Base-by-base conservation (phyloP, 129 eudicot species). In the Centaurea solstitialis region DNA sequence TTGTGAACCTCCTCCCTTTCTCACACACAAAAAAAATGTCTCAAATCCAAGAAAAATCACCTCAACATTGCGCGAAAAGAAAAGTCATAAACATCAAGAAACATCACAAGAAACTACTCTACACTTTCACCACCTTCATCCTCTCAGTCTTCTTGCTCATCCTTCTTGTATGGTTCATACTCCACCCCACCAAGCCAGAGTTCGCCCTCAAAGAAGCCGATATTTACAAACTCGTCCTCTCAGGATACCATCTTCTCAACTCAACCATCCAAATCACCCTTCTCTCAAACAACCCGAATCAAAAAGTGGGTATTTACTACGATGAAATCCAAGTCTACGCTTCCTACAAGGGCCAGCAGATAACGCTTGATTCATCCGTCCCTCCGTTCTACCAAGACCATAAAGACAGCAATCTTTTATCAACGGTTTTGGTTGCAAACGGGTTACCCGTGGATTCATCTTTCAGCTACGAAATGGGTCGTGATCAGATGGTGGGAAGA, bases 21-120 rank as follows among this genome's bases (percentile, higher is more conserved):
- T 50, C 70, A 64, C 23, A 47, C 53, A 28, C n/a, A n/a, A n/a
- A 28, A 80, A 85, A 85, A 83, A 94, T 92, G 99, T 92, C 99
- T 86, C 87, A 77, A 89, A 74, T 90, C 74, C n/a, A 66, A 70
- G 91, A 50, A 79, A 90, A 84, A 88, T 94, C 99, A 81, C 99
- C 99, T 23, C 90, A 94, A 85, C 97, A 94, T 74, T 94, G 99
- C 75, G 98, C 91, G 39, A 73, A 90, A 77, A 83, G 84, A 86
- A 85, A 85, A 76, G 23, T 77, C 37, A 53, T 74, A 81, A 81
- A 73, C 77, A 79, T 86, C 72, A 38, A 76, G 77, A 88, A 84
- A 37, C 75, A 86, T 74, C 89, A 90, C 86, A 92, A 90, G 79
- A 94, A 86, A 84, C 87, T 94, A 80, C 65, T 84, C 65, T 85